Evolutionary conservation across 805 yeast species (phyloP).

Genomic region (Candida montana): DNA sequence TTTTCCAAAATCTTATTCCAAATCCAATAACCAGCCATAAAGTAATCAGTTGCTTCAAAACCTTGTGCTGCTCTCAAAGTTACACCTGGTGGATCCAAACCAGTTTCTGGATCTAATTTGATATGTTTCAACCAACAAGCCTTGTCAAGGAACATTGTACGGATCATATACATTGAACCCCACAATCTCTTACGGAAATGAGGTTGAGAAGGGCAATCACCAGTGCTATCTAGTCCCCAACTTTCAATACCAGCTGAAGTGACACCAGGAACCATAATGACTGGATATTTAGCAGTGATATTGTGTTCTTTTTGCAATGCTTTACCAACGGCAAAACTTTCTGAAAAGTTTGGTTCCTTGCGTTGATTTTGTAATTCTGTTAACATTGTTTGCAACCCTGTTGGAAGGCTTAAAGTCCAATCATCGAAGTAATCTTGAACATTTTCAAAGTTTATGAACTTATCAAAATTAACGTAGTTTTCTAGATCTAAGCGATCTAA

Average conservation of each 20-base stretch:
- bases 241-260: constrained; percentile 92
- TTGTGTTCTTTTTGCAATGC: constrained; percentile 48
- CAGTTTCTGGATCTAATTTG: constrained; percentile 85
- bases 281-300: constrained; percentile 61
- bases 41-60: constrained; percentile 93
- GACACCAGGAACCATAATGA: constrained; percentile 93
- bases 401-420: constrained; percentile 62
- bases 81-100: constrained; percentile 83
- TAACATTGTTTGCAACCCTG: constrained; percentile 48
- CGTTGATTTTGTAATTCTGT: constrained; percentile 36
- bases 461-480: constrained; percentile 18
- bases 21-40: constrained; percentile 97
- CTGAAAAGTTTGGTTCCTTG: constrained; percentile 48
- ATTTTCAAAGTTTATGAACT: constrained; percentile 35
- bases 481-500: constrained; percentile 16
- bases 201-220: constrained; percentile 74
- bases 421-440: constrained; percentile 58
- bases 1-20: constrained; percentile 97
- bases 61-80: constrained; percentile 90
- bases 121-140: constrained; percentile 91
- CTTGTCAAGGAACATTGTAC: constrained; percentile 88
- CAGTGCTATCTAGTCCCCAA: constrained; percentile 77
- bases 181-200: constrained; percentile 90
- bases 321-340: constrained; percentile 85
- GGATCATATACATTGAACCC: constrained; percentile 96